These are phyloP conservation scores for Carpinus fangiana DNA, from an alignment of 306 rosid species.

Conservation along the genomic window DNA sequence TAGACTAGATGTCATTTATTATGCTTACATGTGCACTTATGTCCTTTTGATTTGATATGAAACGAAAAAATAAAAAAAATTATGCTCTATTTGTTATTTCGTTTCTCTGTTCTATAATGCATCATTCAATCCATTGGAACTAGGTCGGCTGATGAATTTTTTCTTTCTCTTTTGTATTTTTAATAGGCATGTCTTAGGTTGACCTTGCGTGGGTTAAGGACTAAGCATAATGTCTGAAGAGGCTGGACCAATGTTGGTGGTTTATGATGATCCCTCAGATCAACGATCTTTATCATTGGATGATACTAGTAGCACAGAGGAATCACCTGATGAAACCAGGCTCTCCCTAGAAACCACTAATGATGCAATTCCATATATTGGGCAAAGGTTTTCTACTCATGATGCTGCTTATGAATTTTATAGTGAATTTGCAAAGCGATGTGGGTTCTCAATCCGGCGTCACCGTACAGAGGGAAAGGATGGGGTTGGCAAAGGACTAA, in stretches of 20 bases:
- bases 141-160: slow-evolving; percentile 11
- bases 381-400: slow-evolving; percentile 85
- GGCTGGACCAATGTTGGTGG: slow-evolving; percentile 66
- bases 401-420: slow-evolving; percentile 89
- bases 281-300: slow-evolving; percentile 77
- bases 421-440: slow-evolving; percentile 77
- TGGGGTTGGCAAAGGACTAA: slow-evolving; percentile 93
- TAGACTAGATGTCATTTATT: neutral
- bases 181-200: neutral
- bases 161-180: neutral
- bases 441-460: slow-evolving; percentile 91
- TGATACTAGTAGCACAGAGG: slow-evolving; percentile 84
- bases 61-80: neutral
- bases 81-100: neutral
- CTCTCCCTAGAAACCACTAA: slow-evolving; percentile 60
- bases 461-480: slow-evolving; percentile 97
- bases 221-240: slow-evolving; percentile 70
- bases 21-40: neutral
- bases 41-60: neutral
- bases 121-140: neutral
- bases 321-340: slow-evolving; percentile 74
- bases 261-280: slow-evolving; percentile 84
- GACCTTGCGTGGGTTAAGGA: slow-evolving; percentile 27
- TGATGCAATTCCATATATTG: slow-evolving; percentile 75
- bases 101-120: neutral